Conservation (phyloP, 1,284 basidiomycete genomes). For the Gomphus bonarii region DNA sequence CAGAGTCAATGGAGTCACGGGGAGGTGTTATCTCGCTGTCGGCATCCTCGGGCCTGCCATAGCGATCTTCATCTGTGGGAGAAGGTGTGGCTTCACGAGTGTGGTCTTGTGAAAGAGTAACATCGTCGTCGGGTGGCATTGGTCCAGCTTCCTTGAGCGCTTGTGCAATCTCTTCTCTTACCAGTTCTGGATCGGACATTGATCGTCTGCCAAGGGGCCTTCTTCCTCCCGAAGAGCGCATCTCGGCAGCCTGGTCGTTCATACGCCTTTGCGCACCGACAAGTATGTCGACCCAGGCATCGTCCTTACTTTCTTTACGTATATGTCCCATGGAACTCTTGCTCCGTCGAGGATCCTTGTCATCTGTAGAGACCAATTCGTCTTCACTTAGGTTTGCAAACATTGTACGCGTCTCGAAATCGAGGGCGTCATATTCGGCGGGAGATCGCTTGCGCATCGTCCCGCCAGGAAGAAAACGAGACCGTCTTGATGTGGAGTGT, state of each 20-base stretch:
- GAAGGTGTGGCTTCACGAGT: slow-evolving; percentile 5
- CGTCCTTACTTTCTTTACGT: slow-evolving; percentile 44
- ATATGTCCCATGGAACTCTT: slow-evolving; percentile 17
- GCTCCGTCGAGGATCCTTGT: slow-evolving; percentile 19
- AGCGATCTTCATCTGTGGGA: slow-evolving; percentile 11
- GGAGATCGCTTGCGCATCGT: slow-evolving; percentile 18
- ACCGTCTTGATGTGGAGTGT: background rate
- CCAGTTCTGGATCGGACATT: slow-evolving; percentile 52
- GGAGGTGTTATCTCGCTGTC: slow-evolving; percentile 4
- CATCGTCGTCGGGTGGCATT: slow-evolving; percentile 33
- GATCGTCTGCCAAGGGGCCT: slow-evolving; percentile 9
- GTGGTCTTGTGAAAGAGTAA: slow-evolving; percentile 14
- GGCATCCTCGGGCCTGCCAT: slow-evolving; percentile 5
- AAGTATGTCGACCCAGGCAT: slow-evolving; percentile 79
- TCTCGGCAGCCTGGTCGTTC: slow-evolving; percentile 45
- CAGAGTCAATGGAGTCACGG: slow-evolving; percentile 5
- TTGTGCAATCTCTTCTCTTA: slow-evolving; percentile 59
- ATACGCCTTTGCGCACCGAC: slow-evolving; percentile 58
- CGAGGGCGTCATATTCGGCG: slow-evolving; percentile 60
- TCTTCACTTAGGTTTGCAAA: slow-evolving; percentile 58
- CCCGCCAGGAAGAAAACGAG: slow-evolving; percentile 5
- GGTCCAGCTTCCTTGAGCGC: slow-evolving; percentile 39
- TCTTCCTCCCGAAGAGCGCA: slow-evolving; percentile 19
- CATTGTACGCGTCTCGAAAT: slow-evolving; percentile 53
- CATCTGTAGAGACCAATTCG: slow-evolving; percentile 28